A percentile compares a stretch with the other conserved stretches of the same genome.
phyloP scores from a whole-genome alignment of 257 asterid genomes.

The Datura wrightii region DNA sequence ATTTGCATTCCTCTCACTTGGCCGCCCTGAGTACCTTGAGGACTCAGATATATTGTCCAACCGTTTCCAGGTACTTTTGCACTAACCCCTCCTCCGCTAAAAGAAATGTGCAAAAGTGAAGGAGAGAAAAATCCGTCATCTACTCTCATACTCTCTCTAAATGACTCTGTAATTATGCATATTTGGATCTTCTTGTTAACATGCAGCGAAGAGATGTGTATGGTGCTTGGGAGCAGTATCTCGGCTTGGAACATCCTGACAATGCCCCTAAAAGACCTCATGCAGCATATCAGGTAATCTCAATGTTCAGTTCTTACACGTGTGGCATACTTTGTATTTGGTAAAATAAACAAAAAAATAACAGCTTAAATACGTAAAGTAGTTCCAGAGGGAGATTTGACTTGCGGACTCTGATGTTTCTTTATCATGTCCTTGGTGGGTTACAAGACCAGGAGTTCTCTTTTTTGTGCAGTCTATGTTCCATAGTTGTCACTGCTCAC shows the following conservation, averaged over 20 bases:
- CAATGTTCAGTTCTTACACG: constrained; percentile 1
- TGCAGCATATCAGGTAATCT: constrained; percentile 55
- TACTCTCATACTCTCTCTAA: neutral
- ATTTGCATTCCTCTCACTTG: constrained; percentile 63
- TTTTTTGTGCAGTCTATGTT: neutral
- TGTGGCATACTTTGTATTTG: constrained; percentile 7
- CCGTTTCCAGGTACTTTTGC: constrained; percentile 58
- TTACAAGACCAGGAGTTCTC: constrained; percentile 4
- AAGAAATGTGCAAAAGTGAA: neutral
- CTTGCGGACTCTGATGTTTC: neutral
- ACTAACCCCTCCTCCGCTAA: neutral
- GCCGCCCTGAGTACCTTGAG: constrained; percentile 62
- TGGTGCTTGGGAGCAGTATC: constrained; percentile 67
- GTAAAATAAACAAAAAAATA: neutral
- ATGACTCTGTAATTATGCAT: constrained; percentile 6
- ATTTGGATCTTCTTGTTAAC: neutral
- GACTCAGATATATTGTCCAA: constrained; percentile 57
- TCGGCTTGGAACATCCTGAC: constrained; percentile 65
- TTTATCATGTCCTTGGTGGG: neutral
- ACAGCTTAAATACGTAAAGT: neutral
- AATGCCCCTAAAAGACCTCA: constrained; percentile 56
- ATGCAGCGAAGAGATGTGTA: constrained; percentile 50
- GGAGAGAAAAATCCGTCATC: neutral
- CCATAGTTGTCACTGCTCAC: neutral
- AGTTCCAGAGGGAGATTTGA: constrained; percentile 5